A percentile compares a stretch with the other conserved stretches of the same genome.
Conservation (phyloP, 768 basidiomycete genomes). For the Pleurotus tuoliensis region DNA sequence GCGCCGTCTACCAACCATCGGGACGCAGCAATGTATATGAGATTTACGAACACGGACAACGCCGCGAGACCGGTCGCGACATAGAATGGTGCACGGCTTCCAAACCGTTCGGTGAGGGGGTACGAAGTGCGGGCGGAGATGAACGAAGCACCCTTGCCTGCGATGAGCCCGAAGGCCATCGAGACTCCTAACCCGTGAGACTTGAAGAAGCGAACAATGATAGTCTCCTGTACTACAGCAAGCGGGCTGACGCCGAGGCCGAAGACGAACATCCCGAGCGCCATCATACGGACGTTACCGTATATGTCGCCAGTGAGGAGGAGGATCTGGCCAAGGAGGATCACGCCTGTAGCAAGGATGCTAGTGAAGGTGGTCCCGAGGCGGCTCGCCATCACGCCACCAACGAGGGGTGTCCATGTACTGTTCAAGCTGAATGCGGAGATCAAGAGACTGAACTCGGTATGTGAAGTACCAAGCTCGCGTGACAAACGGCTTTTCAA, state of each 20-base stretch:
- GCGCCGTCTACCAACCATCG: conserved; percentile 61
- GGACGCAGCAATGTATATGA: conserved; percentile 61
- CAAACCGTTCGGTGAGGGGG: conserved; percentile 66
- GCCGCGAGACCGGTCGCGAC: conserved; percentile 60
- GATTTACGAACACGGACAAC: conserved; percentile 64
- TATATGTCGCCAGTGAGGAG: conserved; percentile 64
- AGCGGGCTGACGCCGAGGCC: conserved; percentile 78
- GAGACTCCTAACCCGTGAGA: conserved; percentile 72
- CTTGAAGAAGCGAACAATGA: conserved; percentile 79
- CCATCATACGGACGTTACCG: conserved; percentile 63
- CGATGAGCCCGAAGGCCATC: conserved; percentile 79
- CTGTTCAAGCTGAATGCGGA: conserved; percentile 74
- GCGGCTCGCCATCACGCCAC: conserved; percentile 65
- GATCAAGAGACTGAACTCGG: conserved; percentile 74
- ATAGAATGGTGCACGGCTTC: conserved; percentile 72
- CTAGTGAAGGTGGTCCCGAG: conserved; percentile 71
- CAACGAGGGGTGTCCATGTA: conserved; percentile 72
- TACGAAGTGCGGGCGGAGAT: conserved; percentile 71
- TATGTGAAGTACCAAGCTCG: conserved; percentile 72
- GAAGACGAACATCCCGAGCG: conserved; percentile 73
- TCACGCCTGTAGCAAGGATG: conserved; percentile 71
- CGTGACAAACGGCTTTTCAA: conserved; percentile 66
- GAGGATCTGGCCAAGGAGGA: conserved; percentile 57
- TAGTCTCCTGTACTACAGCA: conserved; percentile 80
- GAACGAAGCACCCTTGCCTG: conserved; percentile 77